A percentile compares a stretch with the other conserved stretches of the same genome.
Conservation (phyloP, 1,139 yeast genomes). For the Hyphopichia buzzinii region DNA sequence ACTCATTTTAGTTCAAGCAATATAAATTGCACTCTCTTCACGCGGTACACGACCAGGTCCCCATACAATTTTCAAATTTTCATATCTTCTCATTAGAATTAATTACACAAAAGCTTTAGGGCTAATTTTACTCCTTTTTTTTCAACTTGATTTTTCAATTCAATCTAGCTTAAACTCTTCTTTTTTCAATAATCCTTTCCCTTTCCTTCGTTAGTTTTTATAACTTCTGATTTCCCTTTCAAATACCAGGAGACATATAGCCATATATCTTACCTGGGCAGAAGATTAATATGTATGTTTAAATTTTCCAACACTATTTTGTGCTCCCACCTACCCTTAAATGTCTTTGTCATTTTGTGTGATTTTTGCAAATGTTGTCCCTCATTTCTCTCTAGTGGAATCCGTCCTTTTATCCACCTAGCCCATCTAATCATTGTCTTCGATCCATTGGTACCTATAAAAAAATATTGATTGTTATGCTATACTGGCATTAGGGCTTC, state of each 20-base stretch:
- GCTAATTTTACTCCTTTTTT: not conserved
- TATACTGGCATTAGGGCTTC: not conserved
- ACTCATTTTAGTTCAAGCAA: too few relatives aligned
- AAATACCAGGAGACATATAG: slow-evolving; percentile 1
- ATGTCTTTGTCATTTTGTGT: not conserved
- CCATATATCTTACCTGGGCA: slow-evolving; percentile 4
- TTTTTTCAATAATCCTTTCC: slow-evolving; percentile 1
- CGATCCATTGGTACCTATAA: too few relatives aligned
- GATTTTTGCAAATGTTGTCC: too few relatives aligned
- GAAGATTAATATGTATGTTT: slow-evolving; percentile 3
- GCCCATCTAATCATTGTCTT: too few relatives aligned
- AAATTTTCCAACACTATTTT: not conserved
- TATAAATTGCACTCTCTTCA: too few relatives aligned
- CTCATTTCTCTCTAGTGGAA: too few relatives aligned
- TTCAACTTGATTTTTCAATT: not conserved
- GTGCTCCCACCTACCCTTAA: not conserved
- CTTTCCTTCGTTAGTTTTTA: slow-evolving; percentile 2
- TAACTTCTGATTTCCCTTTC: not conserved
- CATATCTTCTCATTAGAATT: not conserved
- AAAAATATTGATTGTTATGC: too few relatives aligned
- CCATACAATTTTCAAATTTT: not conserved
- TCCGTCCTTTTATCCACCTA: too few relatives aligned
- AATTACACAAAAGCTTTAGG: slow-evolving; percentile 1
- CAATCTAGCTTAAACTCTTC: not conserved
- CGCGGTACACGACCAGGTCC: not conserved